Conservation (phyloP, 371 early-diverging fungal species). For the Mucor irregularis region DNA sequence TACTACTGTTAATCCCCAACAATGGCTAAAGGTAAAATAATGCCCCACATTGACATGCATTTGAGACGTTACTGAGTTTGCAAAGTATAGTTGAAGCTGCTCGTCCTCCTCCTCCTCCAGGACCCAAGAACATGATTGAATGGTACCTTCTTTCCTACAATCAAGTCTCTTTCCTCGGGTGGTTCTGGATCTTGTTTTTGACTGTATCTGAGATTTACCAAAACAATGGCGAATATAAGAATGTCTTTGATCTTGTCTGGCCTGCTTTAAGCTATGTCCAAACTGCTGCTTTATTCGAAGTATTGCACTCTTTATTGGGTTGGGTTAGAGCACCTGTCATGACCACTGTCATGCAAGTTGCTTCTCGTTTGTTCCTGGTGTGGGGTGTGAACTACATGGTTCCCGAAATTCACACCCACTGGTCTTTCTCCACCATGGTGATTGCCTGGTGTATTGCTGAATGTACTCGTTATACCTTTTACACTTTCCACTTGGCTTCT, state of each 20-base stretch:
- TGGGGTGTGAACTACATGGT: conserved; percentile 79
- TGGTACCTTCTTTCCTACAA: conserved; percentile 82
- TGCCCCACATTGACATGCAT: too few relatives aligned
- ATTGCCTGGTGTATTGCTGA: conserved; percentile 94
- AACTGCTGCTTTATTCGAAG: conserved; percentile 78
- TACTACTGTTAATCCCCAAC: too few relatives aligned
- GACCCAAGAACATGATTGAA: conserved; percentile 32
- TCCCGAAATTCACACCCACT: conserved; percentile 62
- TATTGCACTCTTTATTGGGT: conserved; percentile 50
- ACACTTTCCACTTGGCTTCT: conserved; percentile 63
- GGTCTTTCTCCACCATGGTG: conserved; percentile 82
- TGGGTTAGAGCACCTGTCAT: conserved; percentile 79
- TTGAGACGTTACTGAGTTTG: too few relatives aligned
- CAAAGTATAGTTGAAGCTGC: not conserved
- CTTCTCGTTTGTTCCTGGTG: conserved; percentile 83
- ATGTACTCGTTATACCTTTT: conserved; percentile 85
- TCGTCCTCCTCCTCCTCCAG: conserved; percentile 12
- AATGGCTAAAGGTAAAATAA: too few relatives aligned
- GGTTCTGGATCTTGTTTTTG: conserved; percentile 71
- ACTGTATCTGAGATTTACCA: conserved; percentile 49
- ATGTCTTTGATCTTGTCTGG: conserved; percentile 62
- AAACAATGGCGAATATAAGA: conserved; percentile 50
- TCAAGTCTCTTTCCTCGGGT: conserved; percentile 69
- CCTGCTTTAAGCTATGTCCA: conserved; percentile 67
- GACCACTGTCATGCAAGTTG: conserved; percentile 85